Evolutionary conservation across 768 basidiomycete species (phyloP).

Genomic region (Suillus occidentalis): DNA sequence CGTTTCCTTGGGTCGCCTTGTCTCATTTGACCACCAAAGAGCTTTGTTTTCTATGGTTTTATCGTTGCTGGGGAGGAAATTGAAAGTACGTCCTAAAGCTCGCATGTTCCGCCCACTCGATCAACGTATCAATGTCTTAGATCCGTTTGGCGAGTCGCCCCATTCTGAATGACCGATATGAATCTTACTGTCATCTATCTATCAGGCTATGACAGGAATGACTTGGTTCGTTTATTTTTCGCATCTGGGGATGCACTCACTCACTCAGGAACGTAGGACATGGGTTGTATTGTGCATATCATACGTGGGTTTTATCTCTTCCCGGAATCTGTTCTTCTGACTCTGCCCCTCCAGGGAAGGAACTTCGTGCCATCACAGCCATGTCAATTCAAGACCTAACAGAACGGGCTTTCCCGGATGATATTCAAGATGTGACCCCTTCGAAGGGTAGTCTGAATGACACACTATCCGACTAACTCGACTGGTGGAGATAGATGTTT

Average conservation of each 20-base stretch:
- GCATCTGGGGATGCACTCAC: neutral
- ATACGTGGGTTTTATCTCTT: conserved; percentile 46
- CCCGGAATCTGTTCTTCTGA: neutral
- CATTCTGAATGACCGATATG: neutral
- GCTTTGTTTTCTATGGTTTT: conserved; percentile 73
- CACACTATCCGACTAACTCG: too few species aligned
- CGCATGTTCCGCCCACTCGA: conserved; percentile 2
- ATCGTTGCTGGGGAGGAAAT: conserved; percentile 73
- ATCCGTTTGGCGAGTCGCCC: conserved; percentile 41
- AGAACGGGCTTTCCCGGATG: too few species aligned
- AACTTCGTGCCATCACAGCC: too few species aligned
- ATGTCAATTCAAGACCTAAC: too few species aligned
- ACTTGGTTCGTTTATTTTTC: conserved; percentile 45
- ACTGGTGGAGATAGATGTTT: too few species aligned
- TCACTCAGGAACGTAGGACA: conserved; percentile 39
- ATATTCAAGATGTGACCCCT: too few species aligned
- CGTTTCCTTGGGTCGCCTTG: too few species aligned
- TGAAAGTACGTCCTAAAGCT: conserved; percentile 48
- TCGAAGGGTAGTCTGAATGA: too few species aligned
- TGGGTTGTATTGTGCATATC: conserved; percentile 70
- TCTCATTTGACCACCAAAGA: conserved; percentile 29
- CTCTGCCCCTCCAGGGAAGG: too few species aligned
- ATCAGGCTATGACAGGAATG: conserved; percentile 67
- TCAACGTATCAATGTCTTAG: conserved; percentile 21
- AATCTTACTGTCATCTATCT: neutral